phyloP scores from a whole-genome alignment of 768 basidiomycete species.

The Porpolomopsis calyptriformis region DNA sequence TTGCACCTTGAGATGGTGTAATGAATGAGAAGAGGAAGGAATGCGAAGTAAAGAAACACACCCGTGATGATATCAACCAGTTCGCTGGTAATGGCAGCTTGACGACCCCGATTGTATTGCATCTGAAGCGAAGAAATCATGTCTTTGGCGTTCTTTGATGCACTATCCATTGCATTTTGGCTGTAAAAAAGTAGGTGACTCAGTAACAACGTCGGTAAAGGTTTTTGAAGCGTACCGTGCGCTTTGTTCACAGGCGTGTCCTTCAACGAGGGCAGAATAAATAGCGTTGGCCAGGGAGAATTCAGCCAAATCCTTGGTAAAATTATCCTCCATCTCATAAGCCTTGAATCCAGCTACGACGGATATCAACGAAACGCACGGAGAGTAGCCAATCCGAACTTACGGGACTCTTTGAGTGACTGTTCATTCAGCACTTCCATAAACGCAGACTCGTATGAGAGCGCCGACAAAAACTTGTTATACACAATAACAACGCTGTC shows the following conservation, averaged over 20 bases:
- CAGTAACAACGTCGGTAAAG: neutral
- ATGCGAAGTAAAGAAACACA: conserved; percentile 23
- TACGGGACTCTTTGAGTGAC: conserved; percentile 71
- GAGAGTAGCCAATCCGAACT: conserved; percentile 20
- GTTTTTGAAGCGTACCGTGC: conserved; percentile 48
- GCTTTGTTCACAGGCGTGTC: conserved; percentile 90
- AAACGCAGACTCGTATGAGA: conserved; percentile 76
- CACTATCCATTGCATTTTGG: conserved; percentile 99
- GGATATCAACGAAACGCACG: neutral
- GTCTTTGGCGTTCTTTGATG: conserved; percentile 94
- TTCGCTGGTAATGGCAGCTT: conserved; percentile 96
- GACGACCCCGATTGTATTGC: conserved; percentile 98
- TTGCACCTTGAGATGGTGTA: conserved; percentile 2
- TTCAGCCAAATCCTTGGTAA: conserved; percentile 85
- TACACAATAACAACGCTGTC: conserved; percentile 75
- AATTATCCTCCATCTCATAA: conserved; percentile 98
- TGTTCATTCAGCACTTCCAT: conserved; percentile 76
- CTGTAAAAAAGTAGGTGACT: conserved; percentile 25
- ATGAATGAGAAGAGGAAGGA: neutral
- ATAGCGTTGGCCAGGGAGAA: conserved; percentile 96
- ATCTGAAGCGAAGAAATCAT: conserved; percentile 84
- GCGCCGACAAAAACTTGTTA: conserved; percentile 80
- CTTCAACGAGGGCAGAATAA: conserved; percentile 88
- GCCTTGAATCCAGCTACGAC: conserved; percentile 72
- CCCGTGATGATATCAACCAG: conserved; percentile 88